phyloP scores from a whole-genome alignment of 2,329 filamentous ascomycete species.

The Rutstroemia sp. region DNA sequence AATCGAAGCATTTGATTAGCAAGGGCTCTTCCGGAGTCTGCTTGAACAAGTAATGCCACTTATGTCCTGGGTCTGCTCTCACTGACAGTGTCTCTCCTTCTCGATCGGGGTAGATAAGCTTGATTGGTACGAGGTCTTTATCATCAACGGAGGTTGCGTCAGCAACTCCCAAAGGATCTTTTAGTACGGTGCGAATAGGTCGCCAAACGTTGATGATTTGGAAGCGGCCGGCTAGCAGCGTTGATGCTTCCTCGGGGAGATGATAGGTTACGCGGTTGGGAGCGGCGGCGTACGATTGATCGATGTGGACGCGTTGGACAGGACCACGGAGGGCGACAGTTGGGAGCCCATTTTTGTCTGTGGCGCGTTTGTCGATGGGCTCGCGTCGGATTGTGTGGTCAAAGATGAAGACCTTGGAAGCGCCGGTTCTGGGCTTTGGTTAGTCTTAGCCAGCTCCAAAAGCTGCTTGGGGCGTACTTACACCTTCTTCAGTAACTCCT shows the following conservation, averaged over 20 bases:
- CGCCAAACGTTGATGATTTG: slow-evolving; percentile 50
- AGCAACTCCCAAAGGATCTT: slow-evolving; percentile 47
- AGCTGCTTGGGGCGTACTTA: slow-evolving; percentile 9
- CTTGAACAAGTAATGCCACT: slow-evolving; percentile 46
- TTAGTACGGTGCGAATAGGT: slow-evolving; percentile 42
- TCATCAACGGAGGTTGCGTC: slow-evolving; percentile 44
- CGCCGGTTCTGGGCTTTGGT: slow-evolving; percentile 42
- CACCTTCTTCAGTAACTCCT: slow-evolving; percentile 31
- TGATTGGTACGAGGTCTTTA: slow-evolving; percentile 40
- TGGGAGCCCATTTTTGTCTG: background rate
- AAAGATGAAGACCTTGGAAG: slow-evolving; percentile 50
- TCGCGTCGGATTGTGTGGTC: slow-evolving; percentile 52
- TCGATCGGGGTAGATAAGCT: slow-evolving; percentile 33
- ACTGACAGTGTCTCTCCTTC: slow-evolving; percentile 9
- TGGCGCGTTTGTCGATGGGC: slow-evolving; percentile 18
- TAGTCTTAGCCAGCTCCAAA: background rate
- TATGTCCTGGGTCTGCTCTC: slow-evolving; percentile 35
- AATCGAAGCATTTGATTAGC: slow-evolving; percentile 57
- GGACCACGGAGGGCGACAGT: slow-evolving; percentile 32
- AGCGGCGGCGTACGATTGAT: slow-evolving; percentile 43
- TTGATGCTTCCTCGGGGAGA: slow-evolving; percentile 37
- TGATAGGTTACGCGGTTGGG: slow-evolving; percentile 37
- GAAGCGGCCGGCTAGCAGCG: slow-evolving; percentile 39
- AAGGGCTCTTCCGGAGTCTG: slow-evolving; percentile 47
- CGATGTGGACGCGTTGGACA: slow-evolving; percentile 49